Percentiles rank a stretch among this genome's conserved stretches.
Conservation (phyloP, 2,329 filamentous ascomycete genomes). For the Trichoderma arundinaceum region DNA sequence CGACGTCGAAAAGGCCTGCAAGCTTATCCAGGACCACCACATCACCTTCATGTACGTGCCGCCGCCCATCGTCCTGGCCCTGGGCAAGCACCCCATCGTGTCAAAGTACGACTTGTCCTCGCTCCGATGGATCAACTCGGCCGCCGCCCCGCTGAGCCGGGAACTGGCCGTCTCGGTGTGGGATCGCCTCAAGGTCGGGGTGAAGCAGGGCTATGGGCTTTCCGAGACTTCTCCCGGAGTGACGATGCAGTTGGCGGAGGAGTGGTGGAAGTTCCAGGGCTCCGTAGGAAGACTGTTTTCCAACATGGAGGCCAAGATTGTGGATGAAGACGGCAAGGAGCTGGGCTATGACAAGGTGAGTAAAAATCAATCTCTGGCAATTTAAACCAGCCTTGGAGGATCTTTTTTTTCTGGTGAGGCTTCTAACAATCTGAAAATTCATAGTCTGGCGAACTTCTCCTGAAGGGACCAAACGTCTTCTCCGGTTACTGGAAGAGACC, state of each 20-base stretch:
- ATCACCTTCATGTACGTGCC: constrained; percentile 83
- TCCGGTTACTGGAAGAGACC: constrained; percentile 78
- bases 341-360: constrained; percentile 58
- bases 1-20: constrained; percentile 79
- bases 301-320: constrained; percentile 82
- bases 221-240: constrained; percentile 85
- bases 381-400: not conserved
- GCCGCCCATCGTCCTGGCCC: constrained; percentile 79
- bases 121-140: constrained; percentile 83
- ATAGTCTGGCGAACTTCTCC: constrained; percentile 70
- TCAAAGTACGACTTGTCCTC: constrained; percentile 80
- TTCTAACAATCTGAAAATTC: not conserved
- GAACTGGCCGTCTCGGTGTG: constrained; percentile 81
- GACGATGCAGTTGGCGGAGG: constrained; percentile 73
- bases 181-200: constrained; percentile 72
- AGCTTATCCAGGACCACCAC: constrained; percentile 73
- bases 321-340: constrained; percentile 64
- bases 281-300: constrained; percentile 78
- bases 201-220: constrained; percentile 93
- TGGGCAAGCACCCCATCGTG: constrained; percentile 80
- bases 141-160: constrained; percentile 80
- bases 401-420: not conserved
- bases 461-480: constrained; percentile 82
- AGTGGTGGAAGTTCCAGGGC: constrained; percentile 78
- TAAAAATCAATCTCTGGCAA: not conserved